A percentile compares a stretch with the other conserved stretches of the same genome.
Evolutionary conservation across 371 early-diverging fungal genomes (phyloP).

Genomic region (Mortierella sp.): DNA sequence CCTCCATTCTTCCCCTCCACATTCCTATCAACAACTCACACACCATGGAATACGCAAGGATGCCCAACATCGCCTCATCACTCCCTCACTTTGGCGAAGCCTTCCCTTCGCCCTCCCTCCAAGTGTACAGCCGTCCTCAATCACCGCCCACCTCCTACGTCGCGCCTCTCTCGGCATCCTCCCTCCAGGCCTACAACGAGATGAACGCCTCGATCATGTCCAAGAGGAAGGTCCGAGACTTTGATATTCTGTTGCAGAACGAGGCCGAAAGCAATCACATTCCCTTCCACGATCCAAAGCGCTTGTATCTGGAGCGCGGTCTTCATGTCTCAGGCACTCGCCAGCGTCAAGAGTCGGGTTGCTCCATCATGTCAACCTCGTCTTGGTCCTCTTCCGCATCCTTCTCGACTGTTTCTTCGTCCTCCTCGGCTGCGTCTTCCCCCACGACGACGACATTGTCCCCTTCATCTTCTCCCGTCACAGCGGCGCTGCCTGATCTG

Average conservation of each 20-base stretch:
- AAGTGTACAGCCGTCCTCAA: background rate
- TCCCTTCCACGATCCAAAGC: slow-evolving; percentile 10
- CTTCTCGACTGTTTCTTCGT: slow-evolving; percentile 23
- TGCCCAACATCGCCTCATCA: slow-evolving; percentile 23
- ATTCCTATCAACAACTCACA: background rate
- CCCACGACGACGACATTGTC: slow-evolving; percentile 5
- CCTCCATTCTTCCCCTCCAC: background rate
- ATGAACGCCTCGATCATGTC: slow-evolving; percentile 12
- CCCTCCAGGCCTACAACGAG: slow-evolving; percentile 28
- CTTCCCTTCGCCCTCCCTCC: slow-evolving; percentile 24
- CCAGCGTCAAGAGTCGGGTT: slow-evolving; percentile 51
- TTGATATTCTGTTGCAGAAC: slow-evolving; percentile 9
- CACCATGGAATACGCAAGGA: slow-evolving; percentile 30
- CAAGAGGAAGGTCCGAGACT: slow-evolving; percentile 24
- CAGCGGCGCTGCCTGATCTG: slow-evolving; percentile 9
- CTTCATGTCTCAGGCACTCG: slow-evolving; percentile 10
- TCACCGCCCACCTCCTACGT: slow-evolving; percentile 6
- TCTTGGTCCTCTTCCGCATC: slow-evolving; percentile 36
- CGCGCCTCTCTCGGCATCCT: slow-evolving; percentile 40
- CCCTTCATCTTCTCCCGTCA: slow-evolving; percentile 8
- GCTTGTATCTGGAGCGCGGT: slow-evolving; percentile 10
- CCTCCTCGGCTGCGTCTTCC: slow-evolving; percentile 36
- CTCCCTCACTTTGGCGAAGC: slow-evolving; percentile 41
- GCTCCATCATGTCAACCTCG: slow-evolving; percentile 32
- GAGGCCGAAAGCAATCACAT: background rate